Percentiles rank a stretch among this genome's conserved stretches.
phyloP scores from a whole-genome alignment of 306 rosid species.

The Cicer yamashitae region DNA sequence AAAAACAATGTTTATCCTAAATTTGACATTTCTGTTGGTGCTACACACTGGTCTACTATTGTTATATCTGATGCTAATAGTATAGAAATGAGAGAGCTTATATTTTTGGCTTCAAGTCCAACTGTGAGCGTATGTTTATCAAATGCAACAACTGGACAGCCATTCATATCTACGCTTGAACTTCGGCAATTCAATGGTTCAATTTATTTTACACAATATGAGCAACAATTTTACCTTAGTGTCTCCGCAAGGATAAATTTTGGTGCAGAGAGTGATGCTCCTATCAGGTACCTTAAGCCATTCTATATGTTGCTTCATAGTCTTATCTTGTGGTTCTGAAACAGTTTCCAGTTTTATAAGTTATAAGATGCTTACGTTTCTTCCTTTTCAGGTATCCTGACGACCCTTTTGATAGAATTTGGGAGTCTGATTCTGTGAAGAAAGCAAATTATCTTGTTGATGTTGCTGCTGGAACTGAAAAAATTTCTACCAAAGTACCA shows the following conservation, averaged over 20 bases:
- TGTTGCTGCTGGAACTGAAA: constrained; percentile 86
- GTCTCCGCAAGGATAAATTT: constrained; percentile 97
- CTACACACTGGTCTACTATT: constrained; percentile 91
- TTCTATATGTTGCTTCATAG: constrained; percentile 34
- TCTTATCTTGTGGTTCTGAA: constrained; percentile 29
- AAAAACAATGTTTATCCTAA: constrained; percentile 84
- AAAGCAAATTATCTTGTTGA: constrained; percentile 95
- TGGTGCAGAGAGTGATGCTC: constrained; percentile 84
- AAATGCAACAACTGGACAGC: constrained; percentile 95
- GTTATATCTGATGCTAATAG: constrained; percentile 81
- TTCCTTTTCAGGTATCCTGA: constrained; percentile 82
- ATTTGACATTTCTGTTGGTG: constrained; percentile 90
- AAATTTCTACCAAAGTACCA: constrained; percentile 74
- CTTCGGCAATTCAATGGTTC: constrained; percentile 97
- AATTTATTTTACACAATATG: constrained; percentile 65
- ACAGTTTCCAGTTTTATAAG: constrained; percentile 4
- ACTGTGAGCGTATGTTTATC: constrained; percentile 81
- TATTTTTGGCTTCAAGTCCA: constrained; percentile 81
- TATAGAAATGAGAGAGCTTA: constrained; percentile 75
- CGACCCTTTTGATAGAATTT: constrained; percentile 92
- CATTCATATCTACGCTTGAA: constrained; percentile 94
- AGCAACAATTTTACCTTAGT: constrained; percentile 79
- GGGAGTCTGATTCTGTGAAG: constrained; percentile 90
- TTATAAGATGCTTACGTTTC: constrained; percentile 7
- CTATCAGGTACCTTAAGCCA: constrained; percentile 62